These are phyloP conservation scores for Trypanosoma conorhini DNA, from an alignment of 208 protist genomes.

Conservation along the genomic window DNA sequence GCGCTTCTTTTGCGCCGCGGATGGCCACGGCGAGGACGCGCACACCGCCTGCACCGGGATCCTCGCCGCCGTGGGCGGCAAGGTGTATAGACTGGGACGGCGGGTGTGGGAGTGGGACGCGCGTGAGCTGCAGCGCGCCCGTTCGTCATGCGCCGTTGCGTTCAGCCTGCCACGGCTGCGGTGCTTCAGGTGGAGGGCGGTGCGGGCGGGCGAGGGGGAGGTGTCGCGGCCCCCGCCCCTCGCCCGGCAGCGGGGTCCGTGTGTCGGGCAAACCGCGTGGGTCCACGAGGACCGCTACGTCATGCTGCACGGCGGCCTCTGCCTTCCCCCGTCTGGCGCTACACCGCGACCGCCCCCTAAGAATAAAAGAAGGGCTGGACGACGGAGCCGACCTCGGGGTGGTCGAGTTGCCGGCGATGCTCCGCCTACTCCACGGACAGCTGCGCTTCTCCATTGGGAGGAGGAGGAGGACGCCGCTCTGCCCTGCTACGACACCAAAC, in stretches of 20 bases:
- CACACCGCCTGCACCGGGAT: background rate
- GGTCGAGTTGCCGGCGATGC: background rate
- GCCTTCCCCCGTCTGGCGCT: background rate
- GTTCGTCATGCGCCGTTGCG: background rate
- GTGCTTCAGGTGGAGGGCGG: constrained; percentile 10
- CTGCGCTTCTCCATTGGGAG: background rate
- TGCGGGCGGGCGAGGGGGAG: background rate
- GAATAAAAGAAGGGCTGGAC: background rate
- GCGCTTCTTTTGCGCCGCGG: background rate
- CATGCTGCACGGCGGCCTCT: constrained; percentile 5
- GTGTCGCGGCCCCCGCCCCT: background rate
- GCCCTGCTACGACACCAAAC: constrained; percentile 5
- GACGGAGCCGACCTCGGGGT: background rate
- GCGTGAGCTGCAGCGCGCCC: background rate
- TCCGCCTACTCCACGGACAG: background rate
- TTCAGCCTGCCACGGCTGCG: background rate
- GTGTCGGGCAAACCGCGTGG: constrained; percentile 12
- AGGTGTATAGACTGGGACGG: constrained; percentile 12
- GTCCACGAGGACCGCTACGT: constrained; percentile 5
- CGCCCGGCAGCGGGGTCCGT: background rate
- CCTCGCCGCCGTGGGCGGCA: constrained; percentile 1
- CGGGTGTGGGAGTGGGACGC: constrained; percentile 9
- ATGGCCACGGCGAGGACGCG: constrained; percentile 10
- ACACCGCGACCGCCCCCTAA: background rate
- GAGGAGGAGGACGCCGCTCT: constrained; percentile 7